Base-by-base conservation (phyloP, 2,329 filamentous ascomycete species). In the Neofusicoccum sp. region DNA sequence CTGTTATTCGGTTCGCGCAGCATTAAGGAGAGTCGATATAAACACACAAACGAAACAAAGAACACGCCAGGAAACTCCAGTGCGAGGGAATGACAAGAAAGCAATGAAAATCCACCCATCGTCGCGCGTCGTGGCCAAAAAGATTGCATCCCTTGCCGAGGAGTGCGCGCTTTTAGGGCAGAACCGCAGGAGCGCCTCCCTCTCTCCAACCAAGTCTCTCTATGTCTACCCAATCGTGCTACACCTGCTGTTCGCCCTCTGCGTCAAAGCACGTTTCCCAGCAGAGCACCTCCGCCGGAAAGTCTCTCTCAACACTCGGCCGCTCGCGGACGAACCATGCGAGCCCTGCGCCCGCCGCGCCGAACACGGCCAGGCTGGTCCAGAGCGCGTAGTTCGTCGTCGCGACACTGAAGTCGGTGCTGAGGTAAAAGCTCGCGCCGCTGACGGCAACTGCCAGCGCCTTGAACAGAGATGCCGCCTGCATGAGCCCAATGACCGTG, bases 261-360 rank as follows among this genome's bases (percentile, higher is more conserved):
- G 71, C 73, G 62, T 81, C 79, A 60, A 79, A 81, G 62, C 71
- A 79, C 49, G 70, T 77, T 70, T 76, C 78, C 77, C 79, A 80
- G 71, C 70, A 75, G 34, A 74, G 72, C 41, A 74, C 76, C 66
- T 73, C 75, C 61, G 67, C 74, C 49, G 66, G 75, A 65, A 73
- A 80, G 62, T 81, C 79, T 48, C 72, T 71, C 45, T 76, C 77
- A 1, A 81, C 76, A 41, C 75, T 75, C 3, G 78, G 76, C 49
- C 74, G 67, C 60, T 80, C 78, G 47, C 76, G 69, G 8, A 81
- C 73, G 51, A 76, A 79, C 72, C 75, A 76, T 3, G 78, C 78
- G 31, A 79, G 66, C 34, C 68, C 73, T 3, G 76, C 76, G n/a
- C 79, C 79, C 1, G 72, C 67, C 24, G 70, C 65, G 8, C 77